Percentiles rank a stretch among this genome's conserved stretches.
These are phyloP conservation scores for Termitomyces sp. DNA, from an alignment of 768 basidiomycete genomes.

Conservation along the genomic window DNA sequence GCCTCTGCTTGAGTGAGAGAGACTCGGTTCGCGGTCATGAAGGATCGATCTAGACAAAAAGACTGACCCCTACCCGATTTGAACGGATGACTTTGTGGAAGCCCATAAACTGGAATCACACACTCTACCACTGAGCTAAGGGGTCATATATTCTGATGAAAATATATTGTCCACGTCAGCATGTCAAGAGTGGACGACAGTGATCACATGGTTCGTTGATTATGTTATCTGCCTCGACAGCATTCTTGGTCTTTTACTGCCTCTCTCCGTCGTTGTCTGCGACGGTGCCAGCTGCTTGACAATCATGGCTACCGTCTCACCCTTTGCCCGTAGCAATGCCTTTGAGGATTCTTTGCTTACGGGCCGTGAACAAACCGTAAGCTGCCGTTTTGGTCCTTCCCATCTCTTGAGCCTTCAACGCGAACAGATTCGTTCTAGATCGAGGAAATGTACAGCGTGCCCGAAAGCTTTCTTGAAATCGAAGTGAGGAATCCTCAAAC, in stretches of 20 bases:
- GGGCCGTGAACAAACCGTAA: constrained; percentile 56
- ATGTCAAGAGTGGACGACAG: too few species aligned
- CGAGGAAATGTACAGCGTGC: constrained; percentile 98
- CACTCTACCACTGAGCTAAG: background rate
- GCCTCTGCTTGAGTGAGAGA: background rate
- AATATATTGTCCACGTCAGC: too few species aligned
- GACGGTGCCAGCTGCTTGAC: background rate
- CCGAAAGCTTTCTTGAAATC: constrained; percentile 96
- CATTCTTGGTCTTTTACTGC: background rate
- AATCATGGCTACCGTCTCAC: constrained; percentile 40
- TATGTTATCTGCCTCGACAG: background rate
- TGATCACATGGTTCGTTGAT: background rate
- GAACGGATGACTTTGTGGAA: background rate
- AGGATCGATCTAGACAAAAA: too few species aligned
- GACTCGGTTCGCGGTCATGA: too few species aligned
- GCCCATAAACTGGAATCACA: background rate
- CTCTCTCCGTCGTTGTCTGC: background rate
- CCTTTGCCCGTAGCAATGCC: constrained; percentile 55
- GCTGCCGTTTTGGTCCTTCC: constrained; percentile 14
- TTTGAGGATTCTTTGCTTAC: constrained; percentile 49
- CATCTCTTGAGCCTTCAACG: constrained; percentile 18
- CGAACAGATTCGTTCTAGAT: constrained; percentile 47
- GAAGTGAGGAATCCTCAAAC: constrained; percentile 97
- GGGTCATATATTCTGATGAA: too few species aligned
- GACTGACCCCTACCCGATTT: background rate